Evolutionary conservation across 371 early-diverging fungal genomes (phyloP).

Genomic region (Mucor racemosus): DNA sequence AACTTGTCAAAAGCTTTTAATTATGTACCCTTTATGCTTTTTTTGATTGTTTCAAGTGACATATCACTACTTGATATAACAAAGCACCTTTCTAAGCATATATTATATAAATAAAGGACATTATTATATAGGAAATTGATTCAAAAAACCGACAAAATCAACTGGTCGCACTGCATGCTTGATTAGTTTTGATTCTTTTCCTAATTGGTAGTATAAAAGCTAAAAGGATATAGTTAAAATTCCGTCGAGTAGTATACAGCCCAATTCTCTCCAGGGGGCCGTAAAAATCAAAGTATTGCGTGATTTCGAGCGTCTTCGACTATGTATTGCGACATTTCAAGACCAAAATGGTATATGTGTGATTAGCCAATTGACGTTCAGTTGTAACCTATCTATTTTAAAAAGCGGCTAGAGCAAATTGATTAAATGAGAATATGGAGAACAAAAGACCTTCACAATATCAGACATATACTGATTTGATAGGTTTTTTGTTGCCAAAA

Average conservation of each 20-base stretch:
- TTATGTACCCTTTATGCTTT: too few relatives aligned
- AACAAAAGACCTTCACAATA: too few relatives aligned
- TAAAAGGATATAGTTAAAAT: neutral
- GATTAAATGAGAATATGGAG: too few relatives aligned
- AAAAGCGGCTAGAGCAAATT: neutral
- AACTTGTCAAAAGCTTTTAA: too few relatives aligned
- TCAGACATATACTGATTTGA: too few relatives aligned
- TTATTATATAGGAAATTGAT: too few relatives aligned
- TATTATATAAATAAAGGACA: neutral
- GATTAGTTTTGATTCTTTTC: neutral
- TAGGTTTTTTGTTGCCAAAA: too few relatives aligned
- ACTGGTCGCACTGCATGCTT: too few relatives aligned
- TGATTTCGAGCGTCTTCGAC: slow-evolving; percentile 21
- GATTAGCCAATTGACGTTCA: neutral
- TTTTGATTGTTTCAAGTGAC: too few relatives aligned
- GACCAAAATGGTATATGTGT: neutral
- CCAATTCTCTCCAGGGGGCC: neutral
- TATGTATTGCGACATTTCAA: slow-evolving; percentile 26
- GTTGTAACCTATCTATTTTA: neutral
- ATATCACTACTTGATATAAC: too few relatives aligned
- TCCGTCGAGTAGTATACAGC: neutral
- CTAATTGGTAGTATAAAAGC: neutral
- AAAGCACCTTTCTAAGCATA: too few relatives aligned
- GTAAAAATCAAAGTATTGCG: slow-evolving; percentile 19
- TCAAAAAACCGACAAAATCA: too few relatives aligned